These are phyloP conservation scores for Elaeis guineensis DNA, from an alignment of 176 grass and related monocot species.

Conservation along the genomic window DNA sequence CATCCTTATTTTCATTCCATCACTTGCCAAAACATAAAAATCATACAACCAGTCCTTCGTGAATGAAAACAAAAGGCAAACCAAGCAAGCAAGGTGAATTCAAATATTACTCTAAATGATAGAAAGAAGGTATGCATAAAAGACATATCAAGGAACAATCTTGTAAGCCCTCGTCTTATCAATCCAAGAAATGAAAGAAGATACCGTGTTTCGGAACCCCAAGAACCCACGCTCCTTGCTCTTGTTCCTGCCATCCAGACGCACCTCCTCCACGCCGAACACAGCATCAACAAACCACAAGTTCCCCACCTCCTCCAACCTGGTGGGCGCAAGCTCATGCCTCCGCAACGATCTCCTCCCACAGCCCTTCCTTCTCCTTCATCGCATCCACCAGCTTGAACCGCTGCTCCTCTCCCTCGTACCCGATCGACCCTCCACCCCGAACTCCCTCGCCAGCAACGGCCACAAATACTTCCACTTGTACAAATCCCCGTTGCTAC, in stretches of 20 bases:
- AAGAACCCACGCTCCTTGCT: constrained; percentile 19
- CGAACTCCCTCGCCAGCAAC: constrained; percentile 12
- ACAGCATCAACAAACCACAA: constrained; percentile 3
- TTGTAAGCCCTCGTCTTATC: constrained; percentile 14
- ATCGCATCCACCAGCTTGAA: constrained; percentile 12
- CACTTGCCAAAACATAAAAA: no score
- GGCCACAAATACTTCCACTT: constrained; percentile 11
- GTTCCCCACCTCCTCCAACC: neutral
- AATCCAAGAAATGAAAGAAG: constrained; percentile 13
- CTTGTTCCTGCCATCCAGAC: constrained; percentile 14
- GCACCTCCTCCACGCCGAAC: constrained; percentile 4
- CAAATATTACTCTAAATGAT: no score
- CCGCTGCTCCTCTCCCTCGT: neutral
- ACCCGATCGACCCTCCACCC: constrained; percentile 1
- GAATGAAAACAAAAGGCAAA: no score
- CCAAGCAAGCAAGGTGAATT: no score
- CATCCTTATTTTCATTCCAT: no score
- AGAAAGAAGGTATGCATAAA: neutral
- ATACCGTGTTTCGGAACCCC: constrained; percentile 16
- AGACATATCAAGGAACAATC: constrained; percentile 13
- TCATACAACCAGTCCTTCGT: no score
- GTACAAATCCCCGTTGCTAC: constrained; percentile 18
- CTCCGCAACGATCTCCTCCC: constrained; percentile 15
- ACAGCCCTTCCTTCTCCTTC: constrained; percentile 12
- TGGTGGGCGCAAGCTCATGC: constrained; percentile 14